A percentile compares a stretch with the other conserved stretches of the same genome.
Conservation (phyloP, 2,329 filamentous ascomycete species). For the Xylaria sp. region DNA sequence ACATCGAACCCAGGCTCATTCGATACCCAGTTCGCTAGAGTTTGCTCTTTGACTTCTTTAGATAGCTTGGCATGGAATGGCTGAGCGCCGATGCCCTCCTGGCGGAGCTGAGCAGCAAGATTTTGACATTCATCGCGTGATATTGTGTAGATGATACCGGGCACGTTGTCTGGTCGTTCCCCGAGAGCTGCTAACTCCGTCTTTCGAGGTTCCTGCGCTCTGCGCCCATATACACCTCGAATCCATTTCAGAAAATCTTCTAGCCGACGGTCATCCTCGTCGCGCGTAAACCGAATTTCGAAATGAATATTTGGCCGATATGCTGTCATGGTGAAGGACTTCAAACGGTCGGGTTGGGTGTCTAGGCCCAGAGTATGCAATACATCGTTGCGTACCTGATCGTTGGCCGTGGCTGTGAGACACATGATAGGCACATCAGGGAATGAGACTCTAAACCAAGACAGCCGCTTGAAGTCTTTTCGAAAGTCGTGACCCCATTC, state of each 20-base stretch:
- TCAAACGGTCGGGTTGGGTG: conserved; percentile 61
- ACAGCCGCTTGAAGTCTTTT: conserved; percentile 85
- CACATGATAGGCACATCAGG: conserved; percentile 90
- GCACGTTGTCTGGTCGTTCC: conserved; percentile 67
- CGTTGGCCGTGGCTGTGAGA: conserved; percentile 88
- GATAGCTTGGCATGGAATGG: conserved; percentile 74
- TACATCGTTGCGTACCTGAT: conserved; percentile 80
- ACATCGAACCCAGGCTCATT: conserved; percentile 82
- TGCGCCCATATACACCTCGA: conserved; percentile 71
- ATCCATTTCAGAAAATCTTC: conserved; percentile 80
- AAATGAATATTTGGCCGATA: conserved; percentile 87
- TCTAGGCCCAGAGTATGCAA: conserved; percentile 75
- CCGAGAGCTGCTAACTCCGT: conserved; percentile 60
- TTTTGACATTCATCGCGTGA: conserved; percentile 76
- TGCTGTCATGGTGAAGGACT: conserved; percentile 82
- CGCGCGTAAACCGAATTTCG: conserved; percentile 82
- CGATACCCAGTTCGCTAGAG: conserved; percentile 72
- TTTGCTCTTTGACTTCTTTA: conserved; percentile 72
- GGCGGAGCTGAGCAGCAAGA: conserved; percentile 68
- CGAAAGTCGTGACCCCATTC: conserved; percentile 99
- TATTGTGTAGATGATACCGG: conserved; percentile 81
- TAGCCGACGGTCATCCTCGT: conserved; percentile 74
- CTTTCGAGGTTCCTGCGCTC: conserved; percentile 63
- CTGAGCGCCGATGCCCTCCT: conserved; percentile 74
- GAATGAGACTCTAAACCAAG: conserved; percentile 82